A percentile compares a stretch with the other conserved stretches of the same genome.
phyloP scores from a whole-genome alignment of 2,329 filamentous ascomycete genomes.

The Epichloe aotearoae region DNA sequence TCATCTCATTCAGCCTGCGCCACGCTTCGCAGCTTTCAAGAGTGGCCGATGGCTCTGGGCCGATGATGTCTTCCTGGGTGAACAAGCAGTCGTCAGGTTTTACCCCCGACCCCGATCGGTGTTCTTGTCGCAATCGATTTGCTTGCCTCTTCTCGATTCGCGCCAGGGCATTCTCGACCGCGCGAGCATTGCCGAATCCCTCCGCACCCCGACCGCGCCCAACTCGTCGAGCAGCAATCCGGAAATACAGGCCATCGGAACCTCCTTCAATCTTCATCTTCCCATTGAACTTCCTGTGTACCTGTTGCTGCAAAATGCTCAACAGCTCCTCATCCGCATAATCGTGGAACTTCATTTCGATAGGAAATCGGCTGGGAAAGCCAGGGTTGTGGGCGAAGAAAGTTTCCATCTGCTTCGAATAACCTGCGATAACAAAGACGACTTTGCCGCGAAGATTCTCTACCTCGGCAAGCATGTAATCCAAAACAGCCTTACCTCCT shows the following conservation, averaged over 20 bases:
- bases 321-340: constrained; percentile 54
- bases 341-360: constrained; percentile 53
- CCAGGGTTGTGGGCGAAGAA: constrained; percentile 67
- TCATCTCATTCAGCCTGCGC: constrained; percentile 41
- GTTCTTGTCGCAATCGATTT: constrained; percentile 20
- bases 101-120: constrained; percentile 20
- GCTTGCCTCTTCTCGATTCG: constrained; percentile 45
- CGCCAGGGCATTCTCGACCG: constrained; percentile 48
- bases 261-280: constrained; percentile 49
- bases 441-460: constrained; percentile 59
- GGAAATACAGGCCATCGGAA: constrained; percentile 43
- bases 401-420: constrained; percentile 60
- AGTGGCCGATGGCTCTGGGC: constrained; percentile 46
- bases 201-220: constrained; percentile 48
- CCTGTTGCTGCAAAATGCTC: constrained; percentile 41
- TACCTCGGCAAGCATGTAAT: constrained; percentile 58
- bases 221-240: constrained; percentile 48
- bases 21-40: constrained; percentile 42
- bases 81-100: constrained; percentile 45
- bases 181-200: constrained; percentile 62
- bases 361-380: constrained; percentile 54
- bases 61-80: constrained; percentile 56
- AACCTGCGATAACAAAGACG: constrained; percentile 61
- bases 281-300: constrained; percentile 39
- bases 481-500: constrained; percentile 49